Percentiles rank a stretch among this genome's conserved stretches.
These are phyloP conservation scores for Eremochloa ophiuroides DNA, from an alignment of 176 grass and related monocot species.

Conservation along the genomic window DNA sequence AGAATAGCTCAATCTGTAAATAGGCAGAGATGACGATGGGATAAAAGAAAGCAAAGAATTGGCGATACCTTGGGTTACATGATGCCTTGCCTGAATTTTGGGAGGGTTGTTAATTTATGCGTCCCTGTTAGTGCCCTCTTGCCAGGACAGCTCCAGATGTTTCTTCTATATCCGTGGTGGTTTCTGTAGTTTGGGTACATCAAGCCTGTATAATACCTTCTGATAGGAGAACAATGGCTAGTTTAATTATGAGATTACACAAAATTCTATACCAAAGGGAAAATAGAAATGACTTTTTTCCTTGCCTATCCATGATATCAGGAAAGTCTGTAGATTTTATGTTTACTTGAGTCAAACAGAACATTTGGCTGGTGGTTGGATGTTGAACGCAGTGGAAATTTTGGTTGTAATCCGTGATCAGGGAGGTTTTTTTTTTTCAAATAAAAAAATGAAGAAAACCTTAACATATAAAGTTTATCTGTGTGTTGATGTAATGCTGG, in stretches of 20 bases:
- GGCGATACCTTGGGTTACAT: conserved; percentile 10
- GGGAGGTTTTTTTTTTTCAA: neutral
- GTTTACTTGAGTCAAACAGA: neutral
- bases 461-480: neutral
- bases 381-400: neutral
- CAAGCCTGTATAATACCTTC: neutral
- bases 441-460: no score
- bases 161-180: neutral
- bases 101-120: conserved; percentile 16
- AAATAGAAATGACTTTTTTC: neutral
- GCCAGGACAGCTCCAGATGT: neutral
- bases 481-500: neutral
- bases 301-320: neutral
- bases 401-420: neutral
- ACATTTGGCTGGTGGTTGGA: neutral
- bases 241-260: neutral
- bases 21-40: conserved; percentile 3
- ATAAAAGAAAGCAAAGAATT: neutral
- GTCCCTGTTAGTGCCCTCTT: conserved; percentile 1
- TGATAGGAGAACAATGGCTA: neutral
- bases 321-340: neutral
- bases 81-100: conserved; percentile 21
- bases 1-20: conserved; percentile 30
- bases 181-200: neutral
- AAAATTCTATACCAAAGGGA: neutral